phyloP scores from a whole-genome alignment of 2,329 filamentous ascomycete genomes.

The Exophiala sideris region DNA sequence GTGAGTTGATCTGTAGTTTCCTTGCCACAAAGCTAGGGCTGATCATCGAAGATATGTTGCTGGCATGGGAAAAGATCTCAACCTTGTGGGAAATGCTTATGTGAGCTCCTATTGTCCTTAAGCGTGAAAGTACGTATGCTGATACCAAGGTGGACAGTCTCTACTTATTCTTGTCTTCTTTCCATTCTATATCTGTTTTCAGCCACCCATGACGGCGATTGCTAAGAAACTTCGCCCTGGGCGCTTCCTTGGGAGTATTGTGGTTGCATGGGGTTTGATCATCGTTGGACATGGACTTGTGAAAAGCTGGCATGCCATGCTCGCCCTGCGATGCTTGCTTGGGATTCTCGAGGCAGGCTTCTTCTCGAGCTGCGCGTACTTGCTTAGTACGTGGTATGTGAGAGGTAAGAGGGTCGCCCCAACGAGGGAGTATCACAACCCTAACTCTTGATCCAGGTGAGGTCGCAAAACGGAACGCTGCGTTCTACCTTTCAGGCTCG shows the following conservation, averaged over 20 bases:
- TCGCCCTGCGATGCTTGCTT: conserved; percentile 38
- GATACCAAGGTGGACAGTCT: neutral
- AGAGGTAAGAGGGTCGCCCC: neutral
- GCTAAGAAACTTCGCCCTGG: conserved; percentile 41
- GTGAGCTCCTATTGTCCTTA: neutral
- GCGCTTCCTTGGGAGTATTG: conserved; percentile 26
- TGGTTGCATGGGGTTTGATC: conserved; percentile 40
- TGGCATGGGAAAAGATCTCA: conserved; percentile 6
- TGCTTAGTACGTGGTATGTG: neutral
- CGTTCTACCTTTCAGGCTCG: conserved; percentile 1
- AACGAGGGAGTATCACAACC: neutral
- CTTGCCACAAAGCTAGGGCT: neutral
- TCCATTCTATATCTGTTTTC: conserved; percentile 42
- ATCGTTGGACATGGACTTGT: conserved; percentile 42
- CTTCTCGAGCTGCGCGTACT: neutral
- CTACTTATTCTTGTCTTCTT: conserved; percentile 41
- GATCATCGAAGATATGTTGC: conserved; percentile 3
- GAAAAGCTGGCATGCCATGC: conserved; percentile 35
- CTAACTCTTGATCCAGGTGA: neutral
- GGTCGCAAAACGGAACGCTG: conserved; percentile 3
- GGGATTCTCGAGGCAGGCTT: conserved; percentile 37
- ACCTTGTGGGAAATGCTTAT: conserved; percentile 12
- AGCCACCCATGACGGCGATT: conserved; percentile 40
- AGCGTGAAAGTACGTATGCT: neutral
- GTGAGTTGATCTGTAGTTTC: neutral